Conservation (phyloP, 2,329 filamentous ascomycete genomes). For the Sporothrix globosa region DNA sequence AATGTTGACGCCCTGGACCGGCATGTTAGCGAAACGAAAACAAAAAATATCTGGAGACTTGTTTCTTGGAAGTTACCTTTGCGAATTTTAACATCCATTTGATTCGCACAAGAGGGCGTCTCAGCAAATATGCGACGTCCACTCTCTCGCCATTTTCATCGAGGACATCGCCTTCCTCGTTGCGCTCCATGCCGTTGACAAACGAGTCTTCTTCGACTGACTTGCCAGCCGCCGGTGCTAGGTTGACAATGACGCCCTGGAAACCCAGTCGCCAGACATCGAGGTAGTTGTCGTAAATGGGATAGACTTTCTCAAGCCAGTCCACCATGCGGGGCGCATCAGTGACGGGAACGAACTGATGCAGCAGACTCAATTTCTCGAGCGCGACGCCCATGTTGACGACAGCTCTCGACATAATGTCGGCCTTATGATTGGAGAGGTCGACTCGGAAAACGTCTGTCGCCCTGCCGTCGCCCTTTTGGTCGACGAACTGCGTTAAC, state of each 20-base stretch:
- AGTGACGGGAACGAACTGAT: conserved; percentile 76
- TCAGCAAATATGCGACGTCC: conserved; percentile 90
- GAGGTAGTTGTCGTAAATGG: conserved; percentile 83
- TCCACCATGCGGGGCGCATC: conserved; percentile 71
- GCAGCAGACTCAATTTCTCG: conserved; percentile 78
- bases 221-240: conserved; percentile 66
- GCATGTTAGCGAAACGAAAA: neutral
- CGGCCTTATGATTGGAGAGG: conserved; percentile 54
- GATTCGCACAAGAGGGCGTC: conserved; percentile 81
- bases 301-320: conserved; percentile 79
- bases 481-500: conserved; percentile 78
- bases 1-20: conserved; percentile 57
- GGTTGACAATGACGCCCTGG: conserved; percentile 90
- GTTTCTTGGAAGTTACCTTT: conserved; percentile 46
- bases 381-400: conserved; percentile 91
- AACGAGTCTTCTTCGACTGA: conserved; percentile 64
- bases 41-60: neutral
- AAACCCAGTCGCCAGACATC: conserved; percentile 90
- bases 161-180: conserved; percentile 67
- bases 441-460: conserved; percentile 69
- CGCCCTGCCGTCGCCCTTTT: conserved; percentile 61
- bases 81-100: conserved; percentile 87
- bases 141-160: conserved; percentile 83
- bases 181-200: conserved; percentile 61
- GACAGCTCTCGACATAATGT: conserved; percentile 78